Evolutionary conservation across 2,329 filamentous ascomycete species (phyloP).

Genomic region (Epichloe hybrida): DNA sequence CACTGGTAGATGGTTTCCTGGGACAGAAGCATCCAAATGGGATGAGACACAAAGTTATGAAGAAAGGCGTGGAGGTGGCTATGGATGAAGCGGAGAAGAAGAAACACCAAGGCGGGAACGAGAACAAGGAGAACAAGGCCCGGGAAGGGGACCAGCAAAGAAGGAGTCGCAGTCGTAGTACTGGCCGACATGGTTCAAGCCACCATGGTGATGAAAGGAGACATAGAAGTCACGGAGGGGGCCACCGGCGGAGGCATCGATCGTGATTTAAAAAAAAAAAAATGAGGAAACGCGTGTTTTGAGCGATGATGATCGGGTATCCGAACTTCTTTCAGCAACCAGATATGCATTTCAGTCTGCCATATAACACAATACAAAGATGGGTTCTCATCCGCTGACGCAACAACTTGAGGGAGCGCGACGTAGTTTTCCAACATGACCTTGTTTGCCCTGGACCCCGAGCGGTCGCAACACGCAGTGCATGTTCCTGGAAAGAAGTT

Average conservation of each 20-base stretch:
- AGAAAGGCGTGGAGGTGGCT: slow-evolving; percentile 5
- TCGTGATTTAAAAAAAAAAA: neutral
- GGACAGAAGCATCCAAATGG: slow-evolving; percentile 19
- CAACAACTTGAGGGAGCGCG: too few species aligned
- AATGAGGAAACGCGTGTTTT: neutral
- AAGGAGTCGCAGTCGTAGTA: neutral
- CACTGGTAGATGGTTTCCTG: slow-evolving; percentile 33
- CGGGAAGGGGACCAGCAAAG: too few species aligned
- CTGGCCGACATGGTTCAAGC: neutral
- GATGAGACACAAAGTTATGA: slow-evolving; percentile 7
- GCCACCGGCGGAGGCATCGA: neutral
- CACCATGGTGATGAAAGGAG: neutral
- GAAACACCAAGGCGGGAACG: slow-evolving; percentile 1
- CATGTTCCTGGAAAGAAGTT: neutral
- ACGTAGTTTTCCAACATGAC: too few species aligned
- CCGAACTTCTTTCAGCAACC: too few species aligned
- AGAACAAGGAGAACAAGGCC: neutral
- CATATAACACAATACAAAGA: too few species aligned
- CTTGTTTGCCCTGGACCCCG: too few species aligned
- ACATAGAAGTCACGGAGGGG: neutral
- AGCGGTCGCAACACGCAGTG: too few species aligned
- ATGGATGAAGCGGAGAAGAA: slow-evolving; percentile 6
- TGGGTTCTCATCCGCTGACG: too few species aligned
- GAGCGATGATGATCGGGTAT: neutral
- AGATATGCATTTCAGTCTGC: too few species aligned